Conservation (phyloP, 305 asterid genomes). For the Ilex paraguariensis region DNA sequence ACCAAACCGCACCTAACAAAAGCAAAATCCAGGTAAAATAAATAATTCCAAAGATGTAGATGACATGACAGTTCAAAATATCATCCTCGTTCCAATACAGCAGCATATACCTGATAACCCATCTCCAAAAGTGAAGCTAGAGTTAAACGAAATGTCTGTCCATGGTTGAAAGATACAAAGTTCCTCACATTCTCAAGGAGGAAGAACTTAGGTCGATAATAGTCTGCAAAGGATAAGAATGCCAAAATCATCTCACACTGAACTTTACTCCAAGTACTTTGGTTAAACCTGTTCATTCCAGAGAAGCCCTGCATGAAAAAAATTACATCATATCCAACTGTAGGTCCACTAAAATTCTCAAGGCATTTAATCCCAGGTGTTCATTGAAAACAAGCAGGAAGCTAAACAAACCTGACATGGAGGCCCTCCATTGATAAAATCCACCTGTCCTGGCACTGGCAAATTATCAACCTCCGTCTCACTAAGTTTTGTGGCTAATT, state of each 20-base stretch:
- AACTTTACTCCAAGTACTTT: slow-evolving; percentile 68
- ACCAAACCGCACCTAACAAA: slow-evolving; percentile 66
- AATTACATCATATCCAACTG: not conserved
- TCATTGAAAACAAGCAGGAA: not conserved
- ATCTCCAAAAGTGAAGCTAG: slow-evolving; percentile 70
- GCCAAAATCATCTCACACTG: slow-evolving; percentile 70
- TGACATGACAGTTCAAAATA: not conserved
- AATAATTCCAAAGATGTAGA: not conserved
- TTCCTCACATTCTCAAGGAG: slow-evolving; percentile 70
- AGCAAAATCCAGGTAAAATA: not conserved
- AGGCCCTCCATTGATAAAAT: slow-evolving; percentile 68
- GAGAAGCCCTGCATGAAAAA: slow-evolving; percentile 50
- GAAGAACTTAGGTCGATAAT: slow-evolving; percentile 57
- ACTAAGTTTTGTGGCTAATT: slow-evolving; percentile 38
- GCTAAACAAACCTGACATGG: slow-evolving; percentile 54
- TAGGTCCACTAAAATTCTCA: not conserved
- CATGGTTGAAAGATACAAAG: slow-evolving; percentile 62
- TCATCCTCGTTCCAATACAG: not conserved
- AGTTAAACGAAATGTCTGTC: slow-evolving; percentile 59
- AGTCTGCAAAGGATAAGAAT: slow-evolving; percentile 62
- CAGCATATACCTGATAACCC: slow-evolving; percentile 58
- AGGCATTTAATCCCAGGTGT: not conserved
- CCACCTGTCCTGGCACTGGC: slow-evolving; percentile 61
- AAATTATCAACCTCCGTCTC: slow-evolving; percentile 43
- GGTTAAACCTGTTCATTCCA: slow-evolving; percentile 66